Conservation (phyloP, 208 protist genomes). For the Trypanosomatidae sp. region DNA sequence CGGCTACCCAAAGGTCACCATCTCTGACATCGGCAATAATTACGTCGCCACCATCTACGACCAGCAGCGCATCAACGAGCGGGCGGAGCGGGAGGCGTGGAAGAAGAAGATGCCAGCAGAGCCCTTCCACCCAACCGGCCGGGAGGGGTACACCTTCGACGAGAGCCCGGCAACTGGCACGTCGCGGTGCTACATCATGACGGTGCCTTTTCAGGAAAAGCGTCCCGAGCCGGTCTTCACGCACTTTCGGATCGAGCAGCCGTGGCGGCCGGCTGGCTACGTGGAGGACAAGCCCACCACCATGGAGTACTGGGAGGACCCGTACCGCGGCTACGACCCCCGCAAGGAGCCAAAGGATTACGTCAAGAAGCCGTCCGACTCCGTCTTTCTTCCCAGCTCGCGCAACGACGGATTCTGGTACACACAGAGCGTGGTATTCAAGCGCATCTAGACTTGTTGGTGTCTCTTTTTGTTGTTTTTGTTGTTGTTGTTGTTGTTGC, state of each 20-base stretch:
- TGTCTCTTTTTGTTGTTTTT: no score
- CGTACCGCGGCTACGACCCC: constrained; percentile 82
- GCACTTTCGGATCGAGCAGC: constrained; percentile 61
- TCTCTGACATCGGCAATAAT: constrained; percentile 64
- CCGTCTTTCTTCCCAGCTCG: constrained; percentile 65
- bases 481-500: neutral
- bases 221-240: constrained; percentile 28
- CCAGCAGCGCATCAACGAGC: constrained; percentile 57
- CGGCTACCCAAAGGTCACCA: constrained; percentile 47
- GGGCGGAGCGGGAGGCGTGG: constrained; percentile 48
- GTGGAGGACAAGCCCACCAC: constrained; percentile 67
- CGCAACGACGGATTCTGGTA: constrained; percentile 81
- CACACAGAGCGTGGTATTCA: constrained; percentile 88
- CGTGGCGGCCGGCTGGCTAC: constrained; percentile 78
- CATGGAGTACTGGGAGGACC: constrained; percentile 90
- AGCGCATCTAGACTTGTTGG: no score
- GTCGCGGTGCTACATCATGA: constrained; percentile 84
- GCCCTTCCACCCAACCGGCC: constrained; percentile 63
- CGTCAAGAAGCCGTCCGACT: constrained; percentile 62
- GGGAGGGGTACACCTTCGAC: constrained; percentile 84
- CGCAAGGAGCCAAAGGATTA: constrained; percentile 71
- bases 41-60: constrained; percentile 90
- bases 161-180: constrained; percentile 63
- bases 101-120: constrained; percentile 63
- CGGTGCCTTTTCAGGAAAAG: constrained; percentile 65